Evolutionary conservation across 768 basidiomycete genomes (phyloP).

Genomic region (Leccinum broughii): DNA sequence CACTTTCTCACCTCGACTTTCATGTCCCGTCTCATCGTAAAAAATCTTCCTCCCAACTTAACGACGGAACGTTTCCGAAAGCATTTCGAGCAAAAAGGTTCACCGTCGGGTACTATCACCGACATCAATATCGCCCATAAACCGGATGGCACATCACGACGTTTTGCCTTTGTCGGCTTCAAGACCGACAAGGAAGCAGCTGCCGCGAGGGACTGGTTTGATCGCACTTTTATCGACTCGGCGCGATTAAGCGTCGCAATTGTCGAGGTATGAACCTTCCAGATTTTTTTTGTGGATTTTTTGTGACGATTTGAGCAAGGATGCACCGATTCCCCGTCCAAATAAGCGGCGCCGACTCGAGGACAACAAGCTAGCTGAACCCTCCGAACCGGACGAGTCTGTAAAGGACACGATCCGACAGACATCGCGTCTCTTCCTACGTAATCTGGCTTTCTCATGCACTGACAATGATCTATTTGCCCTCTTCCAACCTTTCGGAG

Average conservation of each 20-base stretch:
- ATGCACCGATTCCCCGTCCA: slow-evolving; percentile 65
- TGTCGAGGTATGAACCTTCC: slow-evolving; percentile 57
- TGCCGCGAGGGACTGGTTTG: slow-evolving; percentile 79
- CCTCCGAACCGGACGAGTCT: slow-evolving; percentile 31
- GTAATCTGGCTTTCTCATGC: slow-evolving; percentile 91
- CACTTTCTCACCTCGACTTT: not conserved
- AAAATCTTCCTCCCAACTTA: slow-evolving; percentile 73
- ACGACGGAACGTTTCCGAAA: slow-evolving; percentile 62
- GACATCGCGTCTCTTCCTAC: slow-evolving; percentile 84
- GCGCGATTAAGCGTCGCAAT: slow-evolving; percentile 72
- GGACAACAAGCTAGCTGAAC: slow-evolving; percentile 8
- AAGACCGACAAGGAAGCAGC: slow-evolving; percentile 75
- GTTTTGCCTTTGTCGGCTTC: slow-evolving; percentile 94
- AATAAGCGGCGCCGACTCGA: slow-evolving; percentile 65
- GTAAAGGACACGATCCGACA: slow-evolving; percentile 55
- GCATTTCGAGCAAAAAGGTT: slow-evolving; percentile 64
- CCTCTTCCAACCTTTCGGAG: slow-evolving; percentile 69
- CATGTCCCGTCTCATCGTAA: slow-evolving; percentile 85
- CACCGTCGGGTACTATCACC: slow-evolving; percentile 72
- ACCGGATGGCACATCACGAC: slow-evolving; percentile 73
- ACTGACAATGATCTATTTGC: slow-evolving; percentile 67
- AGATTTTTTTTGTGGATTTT: not conserved
- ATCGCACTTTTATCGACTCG: slow-evolving; percentile 81
- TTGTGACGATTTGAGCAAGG: slow-evolving; percentile 39
- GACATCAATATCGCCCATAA: slow-evolving; percentile 83